Conservation (phyloP, 352 stramenopile species). For the Phytopythium sindhum region DNA sequence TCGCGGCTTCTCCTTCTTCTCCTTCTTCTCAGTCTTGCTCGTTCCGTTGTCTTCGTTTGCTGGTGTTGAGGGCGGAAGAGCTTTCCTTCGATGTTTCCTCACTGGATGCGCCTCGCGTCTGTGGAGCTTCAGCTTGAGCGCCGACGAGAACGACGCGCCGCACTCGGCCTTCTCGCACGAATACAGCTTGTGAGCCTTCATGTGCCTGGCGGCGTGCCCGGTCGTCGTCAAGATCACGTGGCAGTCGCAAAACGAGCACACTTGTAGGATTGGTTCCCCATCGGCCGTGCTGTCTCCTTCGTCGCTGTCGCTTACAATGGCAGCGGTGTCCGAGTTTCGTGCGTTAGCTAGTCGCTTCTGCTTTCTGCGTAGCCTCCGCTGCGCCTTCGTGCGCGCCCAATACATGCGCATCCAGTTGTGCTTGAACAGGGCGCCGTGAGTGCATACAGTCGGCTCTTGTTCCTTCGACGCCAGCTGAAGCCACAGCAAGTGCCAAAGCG, state of each 20-base stretch:
- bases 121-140: constrained; percentile 29
- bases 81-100: not conserved
- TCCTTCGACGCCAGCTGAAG: constrained; percentile 13
- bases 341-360: constrained; percentile 13
- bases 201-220: constrained; percentile 20
- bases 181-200: constrained; percentile 21
- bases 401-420: constrained; percentile 39
- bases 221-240: constrained; percentile 25
- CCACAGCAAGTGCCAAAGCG: constrained; percentile 47
- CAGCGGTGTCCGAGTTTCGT: not conserved
- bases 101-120: constrained; percentile 13
- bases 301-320: not conserved
- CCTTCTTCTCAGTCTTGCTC: not conserved
- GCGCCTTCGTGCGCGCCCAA: constrained; percentile 16
- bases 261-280: constrained; percentile 2
- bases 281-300: not conserved
- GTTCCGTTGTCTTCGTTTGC: not conserved
- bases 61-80: not conserved
- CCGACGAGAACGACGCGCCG: constrained; percentile 24
- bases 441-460: constrained; percentile 15
- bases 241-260: constrained; percentile 39
- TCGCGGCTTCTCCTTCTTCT: constrained; percentile 3
- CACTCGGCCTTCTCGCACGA: constrained; percentile 25
- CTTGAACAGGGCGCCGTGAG: constrained; percentile 23
- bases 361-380: constrained; percentile 20